Evolutionary conservation across 192 early-diverging fungal genomes (phyloP).

Genomic region (Dissophora ornata): DNA sequence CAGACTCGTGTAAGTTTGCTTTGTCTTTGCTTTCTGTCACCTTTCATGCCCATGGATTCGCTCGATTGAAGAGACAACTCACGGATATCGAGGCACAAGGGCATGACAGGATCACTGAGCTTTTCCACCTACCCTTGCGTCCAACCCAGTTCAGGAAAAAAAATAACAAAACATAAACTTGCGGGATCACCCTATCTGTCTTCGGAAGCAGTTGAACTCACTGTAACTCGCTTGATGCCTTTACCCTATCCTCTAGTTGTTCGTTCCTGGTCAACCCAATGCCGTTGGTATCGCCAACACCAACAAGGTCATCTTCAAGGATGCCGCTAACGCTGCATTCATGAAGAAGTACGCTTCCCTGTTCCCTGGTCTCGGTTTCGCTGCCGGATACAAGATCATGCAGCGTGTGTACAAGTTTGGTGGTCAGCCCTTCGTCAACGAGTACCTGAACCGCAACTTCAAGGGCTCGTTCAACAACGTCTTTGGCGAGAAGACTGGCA

Average conservation of each 20-base stretch:
- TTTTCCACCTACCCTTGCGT: too few species aligned
- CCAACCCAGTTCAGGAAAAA: background rate
- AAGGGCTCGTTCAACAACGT: slow-evolving; percentile 75
- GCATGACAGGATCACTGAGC: too few species aligned
- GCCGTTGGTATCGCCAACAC: slow-evolving; percentile 74
- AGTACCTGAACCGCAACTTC: slow-evolving; percentile 89
- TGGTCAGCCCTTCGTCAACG: slow-evolving; percentile 96
- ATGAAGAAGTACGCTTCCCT: slow-evolving; percentile 90
- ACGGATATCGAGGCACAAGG: too few species aligned
- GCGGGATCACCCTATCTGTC: background rate
- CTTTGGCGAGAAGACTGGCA: slow-evolving; percentile 95
- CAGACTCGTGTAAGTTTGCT: slow-evolving; percentile 75
- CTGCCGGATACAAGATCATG: slow-evolving; percentile 97
- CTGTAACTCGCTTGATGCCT: too few species aligned
- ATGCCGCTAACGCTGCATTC: slow-evolving; percentile 78
- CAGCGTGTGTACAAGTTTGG: slow-evolving; percentile 99
- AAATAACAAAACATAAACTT: background rate
- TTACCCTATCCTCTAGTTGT: slow-evolving; percentile 61
- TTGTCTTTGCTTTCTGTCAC: too few species aligned
- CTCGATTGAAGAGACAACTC: too few species aligned
- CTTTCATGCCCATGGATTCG: too few species aligned
- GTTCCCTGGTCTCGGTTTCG: slow-evolving; percentile 98
- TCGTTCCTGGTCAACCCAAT: slow-evolving; percentile 73
- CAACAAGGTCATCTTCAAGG: slow-evolving; percentile 92
- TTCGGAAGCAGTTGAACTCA: background rate